A percentile compares a stretch with the other conserved stretches of the same genome.
Conservation (phyloP, 192 early-diverging fungal species). For the Coemansia sp. region DNA sequence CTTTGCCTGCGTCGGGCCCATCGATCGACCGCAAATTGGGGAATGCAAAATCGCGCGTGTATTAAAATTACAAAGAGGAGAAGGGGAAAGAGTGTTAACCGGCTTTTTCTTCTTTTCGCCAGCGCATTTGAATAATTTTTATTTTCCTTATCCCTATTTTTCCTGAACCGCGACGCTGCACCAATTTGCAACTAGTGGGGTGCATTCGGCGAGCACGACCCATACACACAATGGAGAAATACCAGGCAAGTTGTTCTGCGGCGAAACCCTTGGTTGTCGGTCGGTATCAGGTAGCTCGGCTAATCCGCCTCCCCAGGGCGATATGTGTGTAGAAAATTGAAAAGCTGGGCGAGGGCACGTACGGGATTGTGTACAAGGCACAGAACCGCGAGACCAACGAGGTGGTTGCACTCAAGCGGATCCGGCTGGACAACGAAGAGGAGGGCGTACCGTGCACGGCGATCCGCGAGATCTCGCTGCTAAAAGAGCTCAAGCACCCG, state of each 20-base stretch:
- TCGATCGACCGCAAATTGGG: not conserved
- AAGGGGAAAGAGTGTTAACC: no score
- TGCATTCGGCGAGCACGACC: no score
- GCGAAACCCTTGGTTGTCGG: no score
- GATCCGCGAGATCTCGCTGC: constrained; percentile 75
- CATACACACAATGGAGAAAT: constrained; percentile 55
- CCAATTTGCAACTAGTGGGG: no score
- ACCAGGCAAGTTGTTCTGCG: constrained; percentile 55
- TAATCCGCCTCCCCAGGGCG: no score
- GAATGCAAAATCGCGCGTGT: not conserved
- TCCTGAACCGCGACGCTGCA: no score
- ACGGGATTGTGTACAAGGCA: constrained; percentile 99
- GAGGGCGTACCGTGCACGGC: constrained; percentile 77
- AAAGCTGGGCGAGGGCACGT: constrained; percentile 97
- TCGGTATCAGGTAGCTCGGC: no score
- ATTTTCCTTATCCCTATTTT: not conserved
- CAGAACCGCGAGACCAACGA: constrained; percentile 92
- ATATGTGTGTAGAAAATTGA: constrained; percentile 93
- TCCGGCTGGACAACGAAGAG: constrained; percentile 84
- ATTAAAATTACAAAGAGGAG: no score
- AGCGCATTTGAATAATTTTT: no score
- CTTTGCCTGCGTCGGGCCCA: constrained; percentile 1
- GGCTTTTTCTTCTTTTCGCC: no score
- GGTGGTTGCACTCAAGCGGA: constrained; percentile 96
- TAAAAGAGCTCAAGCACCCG: constrained; percentile 78